phyloP scores from a whole-genome alignment of 768 basidiomycete genomes.

The Suillus hirtellus region DNA sequence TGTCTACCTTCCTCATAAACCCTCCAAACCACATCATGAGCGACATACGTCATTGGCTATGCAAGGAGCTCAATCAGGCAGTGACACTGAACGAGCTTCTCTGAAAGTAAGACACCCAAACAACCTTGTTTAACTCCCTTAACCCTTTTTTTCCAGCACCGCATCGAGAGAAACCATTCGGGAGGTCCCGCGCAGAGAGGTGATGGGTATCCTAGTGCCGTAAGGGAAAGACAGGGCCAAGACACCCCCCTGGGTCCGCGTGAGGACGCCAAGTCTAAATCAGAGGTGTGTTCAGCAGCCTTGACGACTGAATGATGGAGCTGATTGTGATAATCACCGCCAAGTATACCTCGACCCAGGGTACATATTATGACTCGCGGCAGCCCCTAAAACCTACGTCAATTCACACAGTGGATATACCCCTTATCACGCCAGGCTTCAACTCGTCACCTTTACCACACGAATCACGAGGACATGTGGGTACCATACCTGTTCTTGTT shows the following conservation, averaged over 20 bases:
- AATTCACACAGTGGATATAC: constrained; percentile 33
- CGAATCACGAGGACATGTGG: constrained; percentile 19
- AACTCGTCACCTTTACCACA: constrained; percentile 32
- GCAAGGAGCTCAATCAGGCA: constrained; percentile 35
- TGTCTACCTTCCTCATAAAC: constrained; percentile 37
- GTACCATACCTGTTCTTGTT: constrained; percentile 41
- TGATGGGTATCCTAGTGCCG: constrained; percentile 24
- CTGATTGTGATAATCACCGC: background rate
- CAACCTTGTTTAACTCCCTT: constrained; percentile 13
- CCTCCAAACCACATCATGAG: constrained; percentile 30
- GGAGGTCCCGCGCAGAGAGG: constrained; percentile 33
- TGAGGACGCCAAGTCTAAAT: constrained; percentile 27
- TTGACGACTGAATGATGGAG: background rate
- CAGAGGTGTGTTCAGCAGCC: constrained; percentile 24
- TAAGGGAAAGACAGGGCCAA: constrained; percentile 30
- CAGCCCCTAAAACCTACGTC: constrained; percentile 24
- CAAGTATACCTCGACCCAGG: constrained; percentile 9
- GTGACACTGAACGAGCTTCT: constrained; percentile 29
- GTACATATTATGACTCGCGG: constrained; percentile 23
- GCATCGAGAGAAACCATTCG: constrained; percentile 34
- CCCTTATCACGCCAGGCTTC: constrained; percentile 36
- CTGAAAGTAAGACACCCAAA: constrained; percentile 27
- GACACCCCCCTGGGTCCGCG: constrained; percentile 22
- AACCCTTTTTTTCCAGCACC: constrained; percentile 23
- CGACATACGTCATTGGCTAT: constrained; percentile 23